Evolutionary conservation across 768 basidiomycete species (phyloP).

Genomic region (Hebeloma cylindrosporum): DNA sequence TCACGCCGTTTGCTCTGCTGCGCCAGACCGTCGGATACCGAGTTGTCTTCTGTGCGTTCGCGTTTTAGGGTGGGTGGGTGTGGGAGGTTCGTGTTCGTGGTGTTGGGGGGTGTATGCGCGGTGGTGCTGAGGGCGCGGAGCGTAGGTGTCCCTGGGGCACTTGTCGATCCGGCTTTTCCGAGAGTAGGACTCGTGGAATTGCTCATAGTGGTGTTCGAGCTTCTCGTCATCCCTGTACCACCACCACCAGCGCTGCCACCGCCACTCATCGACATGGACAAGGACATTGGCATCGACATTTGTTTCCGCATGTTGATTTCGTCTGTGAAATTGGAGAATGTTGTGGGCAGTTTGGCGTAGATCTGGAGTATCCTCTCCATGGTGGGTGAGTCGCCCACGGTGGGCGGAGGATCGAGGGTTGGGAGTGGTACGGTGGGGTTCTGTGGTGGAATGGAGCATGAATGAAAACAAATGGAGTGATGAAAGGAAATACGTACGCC

Average conservation of each 20-base stretch:
- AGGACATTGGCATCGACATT: slow-evolving; percentile 9
- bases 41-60: slow-evolving; percentile 50
- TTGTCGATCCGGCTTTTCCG: neutral
- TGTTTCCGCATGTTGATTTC: slow-evolving; percentile 52
- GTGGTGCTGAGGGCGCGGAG: neutral
- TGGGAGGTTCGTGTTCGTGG: neutral
- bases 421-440: slow-evolving; percentile 45
- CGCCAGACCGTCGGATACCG: slow-evolving; percentile 26
- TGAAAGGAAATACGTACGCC: slow-evolving; percentile 37
- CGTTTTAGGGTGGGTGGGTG: slow-evolving; percentile 51
- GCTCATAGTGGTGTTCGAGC: too few species aligned
- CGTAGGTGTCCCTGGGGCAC: slow-evolving; percentile 1
- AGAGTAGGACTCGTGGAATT: neutral
- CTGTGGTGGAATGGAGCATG: too few species aligned
- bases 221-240: neutral
- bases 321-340: slow-evolving; percentile 51
- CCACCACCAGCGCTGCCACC: slow-evolving; percentile 1
- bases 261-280: neutral
- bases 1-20: slow-evolving; percentile 64
- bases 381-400: slow-evolving; percentile 37
- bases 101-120: neutral
- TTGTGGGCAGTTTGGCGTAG: slow-evolving; percentile 56
- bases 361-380: slow-evolving; percentile 64
- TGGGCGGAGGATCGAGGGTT: slow-evolving; percentile 51
- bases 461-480: slow-evolving; percentile 3